A percentile compares a stretch with the other conserved stretches of the same genome.
Conservation (phyloP, 768 basidiomycete genomes). For the Saitozyma podzolica region DNA sequence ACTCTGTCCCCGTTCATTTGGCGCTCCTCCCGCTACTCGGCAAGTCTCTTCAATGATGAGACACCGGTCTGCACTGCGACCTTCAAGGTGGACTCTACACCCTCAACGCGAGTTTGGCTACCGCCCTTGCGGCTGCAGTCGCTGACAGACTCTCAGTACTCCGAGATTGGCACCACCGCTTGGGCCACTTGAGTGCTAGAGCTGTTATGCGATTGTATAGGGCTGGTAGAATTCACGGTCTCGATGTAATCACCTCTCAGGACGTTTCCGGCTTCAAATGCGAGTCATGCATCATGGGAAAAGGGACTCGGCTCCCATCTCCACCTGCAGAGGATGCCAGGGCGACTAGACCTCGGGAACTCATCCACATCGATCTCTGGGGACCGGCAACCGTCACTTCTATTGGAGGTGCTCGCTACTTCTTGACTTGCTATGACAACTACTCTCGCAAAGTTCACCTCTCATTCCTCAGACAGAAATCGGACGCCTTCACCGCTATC, state of each 20-base stretch:
- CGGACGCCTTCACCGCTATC: constrained; percentile 3
- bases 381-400: constrained; percentile 6
- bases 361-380: constrained; percentile 12
- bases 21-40: too few relatives aligned
- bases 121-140: too few relatives aligned
- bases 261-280: constrained; percentile 9
- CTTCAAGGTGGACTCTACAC: too few relatives aligned
- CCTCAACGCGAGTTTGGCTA: too few relatives aligned
- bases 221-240: too few relatives aligned
- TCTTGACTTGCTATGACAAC: constrained; percentile 19
- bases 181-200: too few relatives aligned
- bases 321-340: background rate
- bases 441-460: constrained; percentile 10
- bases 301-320: constrained; percentile 1
- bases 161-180: too few relatives aligned
- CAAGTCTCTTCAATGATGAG: too few relatives aligned
- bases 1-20: too few relatives aligned
- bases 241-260: constrained; percentile 1
- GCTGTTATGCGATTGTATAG: too few relatives aligned
- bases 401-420: constrained; percentile 3
- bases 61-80: too few relatives aligned
- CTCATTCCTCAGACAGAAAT: constrained; percentile 17
- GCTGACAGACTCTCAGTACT: too few relatives aligned
- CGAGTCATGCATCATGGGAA: constrained; percentile 7
- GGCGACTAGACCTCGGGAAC: background rate